phyloP scores from a whole-genome alignment of 306 rosid species.

The Fragaria nilgerrensis region DNA sequence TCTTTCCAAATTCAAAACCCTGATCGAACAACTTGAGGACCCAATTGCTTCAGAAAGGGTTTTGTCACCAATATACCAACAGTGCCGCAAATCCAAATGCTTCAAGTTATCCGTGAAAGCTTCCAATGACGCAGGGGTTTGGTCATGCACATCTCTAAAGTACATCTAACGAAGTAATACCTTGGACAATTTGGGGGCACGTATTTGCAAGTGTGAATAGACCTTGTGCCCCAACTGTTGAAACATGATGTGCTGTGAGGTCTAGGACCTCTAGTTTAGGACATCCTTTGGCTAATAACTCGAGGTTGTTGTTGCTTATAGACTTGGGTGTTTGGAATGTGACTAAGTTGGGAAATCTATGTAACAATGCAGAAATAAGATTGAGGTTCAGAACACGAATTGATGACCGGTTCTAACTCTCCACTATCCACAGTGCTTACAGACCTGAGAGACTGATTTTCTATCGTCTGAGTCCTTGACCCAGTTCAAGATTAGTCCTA shows the following conservation, averaged over 20 bases:
- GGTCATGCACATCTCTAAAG: neutral
- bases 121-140: neutral
- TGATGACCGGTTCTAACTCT: constrained; percentile 22
- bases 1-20: constrained; percentile 22
- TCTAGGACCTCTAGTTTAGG: constrained; percentile 24
- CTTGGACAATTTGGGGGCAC: constrained; percentile 16
- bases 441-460: constrained; percentile 22
- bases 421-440: constrained; percentile 22
- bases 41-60: constrained; percentile 26
- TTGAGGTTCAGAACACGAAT: constrained; percentile 10
- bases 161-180: constrained; percentile 21
- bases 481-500: constrained; percentile 19
- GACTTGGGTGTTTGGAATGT: neutral
- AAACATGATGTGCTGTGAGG: neutral
- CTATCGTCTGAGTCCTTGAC: constrained; percentile 6
- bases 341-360: constrained; percentile 25
- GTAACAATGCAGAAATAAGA: neutral
- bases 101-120: constrained; percentile 1
- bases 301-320: constrained; percentile 17
- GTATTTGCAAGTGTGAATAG: constrained; percentile 14
- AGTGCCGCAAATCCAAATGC: constrained; percentile 24
- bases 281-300: constrained; percentile 21
- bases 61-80: constrained; percentile 8
- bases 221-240: constrained; percentile 5
- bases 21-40: neutral